These are phyloP conservation scores for Rhizopus arrhizus DNA, from an alignment of 371 early-diverging fungal genomes.

Conservation along the genomic window DNA sequence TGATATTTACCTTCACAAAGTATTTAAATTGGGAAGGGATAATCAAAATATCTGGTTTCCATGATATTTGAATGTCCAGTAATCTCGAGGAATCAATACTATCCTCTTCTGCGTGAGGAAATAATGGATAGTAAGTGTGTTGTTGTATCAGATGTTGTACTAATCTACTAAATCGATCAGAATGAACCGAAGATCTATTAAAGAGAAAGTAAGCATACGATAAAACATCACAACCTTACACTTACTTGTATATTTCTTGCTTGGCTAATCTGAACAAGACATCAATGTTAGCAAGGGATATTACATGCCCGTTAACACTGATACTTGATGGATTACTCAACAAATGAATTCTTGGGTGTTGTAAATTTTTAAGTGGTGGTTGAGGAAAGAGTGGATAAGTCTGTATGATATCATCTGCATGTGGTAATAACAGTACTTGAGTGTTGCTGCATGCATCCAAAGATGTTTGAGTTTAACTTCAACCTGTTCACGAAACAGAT, in stretches of 20 bases:
- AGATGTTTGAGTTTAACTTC: conserved; percentile 52
- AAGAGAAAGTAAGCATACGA: neutral
- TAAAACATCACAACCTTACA: too few species aligned
- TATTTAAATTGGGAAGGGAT: conserved; percentile 70
- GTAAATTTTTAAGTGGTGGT: conserved; percentile 62
- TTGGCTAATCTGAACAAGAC: conserved; percentile 64
- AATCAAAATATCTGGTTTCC: conserved; percentile 82
- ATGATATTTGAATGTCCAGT: conserved; percentile 51
- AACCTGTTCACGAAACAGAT: conserved; percentile 66
- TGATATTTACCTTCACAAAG: conserved; percentile 54
- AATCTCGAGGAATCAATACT: conserved; percentile 56
- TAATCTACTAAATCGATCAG: conserved; percentile 70
- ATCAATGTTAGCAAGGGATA: conserved; percentile 78
- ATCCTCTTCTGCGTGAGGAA: conserved; percentile 66
- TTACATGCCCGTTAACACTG: conserved; percentile 74
- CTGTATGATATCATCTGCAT: conserved; percentile 71
- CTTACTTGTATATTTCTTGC: conserved; percentile 65
- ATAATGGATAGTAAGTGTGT: conserved; percentile 82
- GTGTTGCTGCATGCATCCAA: conserved; percentile 43
- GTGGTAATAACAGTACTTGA: conserved; percentile 72
- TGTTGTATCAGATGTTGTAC: conserved; percentile 76
- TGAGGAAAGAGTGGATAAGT: conserved; percentile 83
- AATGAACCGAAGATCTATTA: conserved; percentile 15
- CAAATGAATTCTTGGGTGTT: conserved; percentile 43
- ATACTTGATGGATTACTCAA: conserved; percentile 85